phyloP scores from a whole-genome alignment of 1,284 basidiomycete species.

The Apiotrichum veenhuisii region DNA sequence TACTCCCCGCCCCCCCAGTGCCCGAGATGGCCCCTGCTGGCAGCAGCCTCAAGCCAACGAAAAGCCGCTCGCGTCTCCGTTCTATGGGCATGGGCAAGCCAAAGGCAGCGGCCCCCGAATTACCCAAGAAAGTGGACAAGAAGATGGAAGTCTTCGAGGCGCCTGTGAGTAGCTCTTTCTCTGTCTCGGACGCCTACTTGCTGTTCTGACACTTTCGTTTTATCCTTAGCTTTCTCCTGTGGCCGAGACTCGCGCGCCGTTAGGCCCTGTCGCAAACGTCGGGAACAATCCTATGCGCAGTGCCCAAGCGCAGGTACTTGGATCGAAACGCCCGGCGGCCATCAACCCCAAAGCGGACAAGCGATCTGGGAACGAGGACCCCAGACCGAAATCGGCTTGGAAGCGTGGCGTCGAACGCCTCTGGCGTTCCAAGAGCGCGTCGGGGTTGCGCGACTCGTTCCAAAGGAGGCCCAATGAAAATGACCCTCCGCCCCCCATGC shows the following conservation, averaged over 20 bases:
- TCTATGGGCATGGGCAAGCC: neutral
- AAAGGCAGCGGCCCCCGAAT: neutral
- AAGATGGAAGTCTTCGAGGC: neutral
- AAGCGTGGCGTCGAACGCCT: constrained; percentile 41
- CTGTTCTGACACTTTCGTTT: too few species aligned
- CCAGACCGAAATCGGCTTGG: constrained; percentile 29
- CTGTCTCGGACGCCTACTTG: neutral
- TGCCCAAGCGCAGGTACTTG: neutral
- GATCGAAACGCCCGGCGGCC: neutral
- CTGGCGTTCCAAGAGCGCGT: constrained; percentile 38
- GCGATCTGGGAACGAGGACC: neutral
- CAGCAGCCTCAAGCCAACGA: constrained; percentile 1
- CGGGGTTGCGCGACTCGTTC: constrained; percentile 33
- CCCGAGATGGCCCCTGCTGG: neutral
- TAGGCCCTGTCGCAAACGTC: neutral
- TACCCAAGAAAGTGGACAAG: neutral
- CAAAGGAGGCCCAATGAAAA: constrained; percentile 4
- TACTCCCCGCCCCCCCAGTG: neutral
- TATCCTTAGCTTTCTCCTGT: neutral
- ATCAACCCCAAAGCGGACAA: neutral
- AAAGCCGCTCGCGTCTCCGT: constrained; percentile 5
- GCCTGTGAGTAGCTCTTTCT: neutral
- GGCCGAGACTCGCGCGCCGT: neutral
- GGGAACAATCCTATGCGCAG: neutral
- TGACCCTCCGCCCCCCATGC: constrained; percentile 25